Evolutionary conservation across 2,329 filamentous ascomycete species (phyloP).

Genomic region (Bipolaris sorokiniana): DNA sequence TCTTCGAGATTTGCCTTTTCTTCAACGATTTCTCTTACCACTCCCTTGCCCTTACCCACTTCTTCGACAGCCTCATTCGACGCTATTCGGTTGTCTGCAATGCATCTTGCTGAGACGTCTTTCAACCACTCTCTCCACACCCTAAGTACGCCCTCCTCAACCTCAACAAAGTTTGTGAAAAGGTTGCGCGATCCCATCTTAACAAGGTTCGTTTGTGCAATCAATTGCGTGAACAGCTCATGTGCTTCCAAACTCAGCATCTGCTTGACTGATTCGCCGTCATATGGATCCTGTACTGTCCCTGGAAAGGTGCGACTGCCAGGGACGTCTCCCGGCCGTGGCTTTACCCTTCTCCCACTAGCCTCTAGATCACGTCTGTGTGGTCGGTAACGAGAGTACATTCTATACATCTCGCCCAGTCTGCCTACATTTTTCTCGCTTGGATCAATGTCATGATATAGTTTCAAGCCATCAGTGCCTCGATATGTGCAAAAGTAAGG

Average conservation of each 20-base stretch:
- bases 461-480: slow-evolving; percentile 66
- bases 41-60: slow-evolving; percentile 31
- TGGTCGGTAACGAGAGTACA: slow-evolving; percentile 76
- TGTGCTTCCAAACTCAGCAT: slow-evolving; percentile 69
- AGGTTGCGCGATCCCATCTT: slow-evolving; percentile 66
- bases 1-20: slow-evolving; percentile 21
- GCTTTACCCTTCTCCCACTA: slow-evolving; percentile 42
- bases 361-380: slow-evolving; percentile 61
- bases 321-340: slow-evolving; percentile 56
- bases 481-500: slow-evolving; percentile 72
- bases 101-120: slow-evolving; percentile 43
- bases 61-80: slow-evolving; percentile 31
- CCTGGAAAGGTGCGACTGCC: slow-evolving; percentile 51
- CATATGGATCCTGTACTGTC: slow-evolving; percentile 33
- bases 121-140: slow-evolving; percentile 76
- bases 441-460: slow-evolving; percentile 47
- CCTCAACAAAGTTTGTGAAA: slow-evolving; percentile 68
- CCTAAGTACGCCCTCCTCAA: slow-evolving; percentile 71
- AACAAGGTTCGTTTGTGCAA: slow-evolving; percentile 70
- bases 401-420: slow-evolving; percentile 57
- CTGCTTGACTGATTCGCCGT: slow-evolving; percentile 60
- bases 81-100: slow-evolving; percentile 17
- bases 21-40: slow-evolving; percentile 18
- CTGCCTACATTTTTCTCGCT: slow-evolving; percentile 36
- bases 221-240: slow-evolving; percentile 77